Evolutionary conservation across 2,329 filamentous ascomycete genomes (phyloP).

Genomic region (Ophiocordyceps sinensis): DNA sequence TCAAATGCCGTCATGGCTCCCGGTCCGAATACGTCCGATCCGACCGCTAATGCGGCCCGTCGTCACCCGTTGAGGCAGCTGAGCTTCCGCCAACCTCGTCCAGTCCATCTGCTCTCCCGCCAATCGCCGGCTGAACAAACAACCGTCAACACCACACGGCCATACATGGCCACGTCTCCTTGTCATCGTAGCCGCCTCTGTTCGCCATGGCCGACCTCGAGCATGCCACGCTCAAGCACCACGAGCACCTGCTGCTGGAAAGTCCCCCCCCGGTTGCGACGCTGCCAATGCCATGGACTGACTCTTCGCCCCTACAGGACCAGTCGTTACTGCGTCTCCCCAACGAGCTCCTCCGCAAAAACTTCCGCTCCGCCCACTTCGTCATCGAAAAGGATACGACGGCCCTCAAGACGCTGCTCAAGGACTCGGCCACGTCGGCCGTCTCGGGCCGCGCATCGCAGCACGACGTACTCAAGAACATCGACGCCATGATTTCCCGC

Average conservation of each 20-base stretch:
- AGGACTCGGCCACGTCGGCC: constrained; percentile 51
- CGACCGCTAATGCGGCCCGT: neutral
- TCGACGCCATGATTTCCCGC: constrained; percentile 73
- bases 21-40: neutral
- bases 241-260: constrained; percentile 61
- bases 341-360: constrained; percentile 83
- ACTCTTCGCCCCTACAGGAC: constrained; percentile 40
- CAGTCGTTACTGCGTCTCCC: constrained; percentile 89
- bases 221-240: constrained; percentile 56
- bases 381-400: constrained; percentile 58
- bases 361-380: constrained; percentile 77
- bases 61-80: neutral
- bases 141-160: neutral
- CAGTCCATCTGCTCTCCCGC: neutral
- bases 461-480: constrained; percentile 59
- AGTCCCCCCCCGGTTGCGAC: neutral
- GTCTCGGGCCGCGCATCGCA: constrained; percentile 46
- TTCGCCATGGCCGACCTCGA: constrained; percentile 41
- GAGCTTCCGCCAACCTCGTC: neutral
- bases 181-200: neutral
- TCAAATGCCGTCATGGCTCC: no score
- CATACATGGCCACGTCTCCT: neutral
- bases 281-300: neutral
- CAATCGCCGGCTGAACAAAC: no score
- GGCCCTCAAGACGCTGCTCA: constrained; percentile 44